phyloP scores from a whole-genome alignment of 306 rosid genomes.

The Lagenaria siceraria region DNA sequence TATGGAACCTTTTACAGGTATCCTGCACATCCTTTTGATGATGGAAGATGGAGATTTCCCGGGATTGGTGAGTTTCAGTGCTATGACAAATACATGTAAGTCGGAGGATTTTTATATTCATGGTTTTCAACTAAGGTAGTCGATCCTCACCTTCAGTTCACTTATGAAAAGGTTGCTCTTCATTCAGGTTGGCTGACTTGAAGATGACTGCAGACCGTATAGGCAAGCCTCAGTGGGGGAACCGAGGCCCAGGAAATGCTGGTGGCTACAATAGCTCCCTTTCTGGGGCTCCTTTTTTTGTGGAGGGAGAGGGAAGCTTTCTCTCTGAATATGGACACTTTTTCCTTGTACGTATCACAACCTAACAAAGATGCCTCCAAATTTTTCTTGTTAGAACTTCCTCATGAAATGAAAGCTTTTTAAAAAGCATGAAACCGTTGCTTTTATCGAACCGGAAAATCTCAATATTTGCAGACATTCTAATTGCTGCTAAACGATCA shows the following conservation, averaged over 20 bases:
- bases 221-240: conserved; percentile 35
- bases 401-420: not conserved
- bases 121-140: not conserved
- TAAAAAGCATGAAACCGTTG: not conserved
- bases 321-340: conserved; percentile 30
- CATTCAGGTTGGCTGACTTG: conserved; percentile 26
- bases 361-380: not conserved
- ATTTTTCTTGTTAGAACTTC: not conserved
- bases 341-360: conserved; percentile 29
- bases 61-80: conserved; percentile 31
- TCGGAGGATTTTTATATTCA: not conserved
- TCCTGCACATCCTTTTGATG: conserved; percentile 27
- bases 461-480: not conserved
- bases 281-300: conserved; percentile 23
- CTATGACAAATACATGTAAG: conserved; percentile 35
- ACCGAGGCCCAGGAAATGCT: conserved; percentile 23
- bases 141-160: not conserved
- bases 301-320: conserved; percentile 28
- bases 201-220: conserved; percentile 14
- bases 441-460: not conserved
- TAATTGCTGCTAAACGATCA: not conserved
- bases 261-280: conserved; percentile 22
- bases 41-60: conserved; percentile 28
- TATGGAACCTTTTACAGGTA: conserved; percentile 15
- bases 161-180: not conserved